Conservation (phyloP, 139 green algal genomes). For the Haematococcus sp. region DNA sequence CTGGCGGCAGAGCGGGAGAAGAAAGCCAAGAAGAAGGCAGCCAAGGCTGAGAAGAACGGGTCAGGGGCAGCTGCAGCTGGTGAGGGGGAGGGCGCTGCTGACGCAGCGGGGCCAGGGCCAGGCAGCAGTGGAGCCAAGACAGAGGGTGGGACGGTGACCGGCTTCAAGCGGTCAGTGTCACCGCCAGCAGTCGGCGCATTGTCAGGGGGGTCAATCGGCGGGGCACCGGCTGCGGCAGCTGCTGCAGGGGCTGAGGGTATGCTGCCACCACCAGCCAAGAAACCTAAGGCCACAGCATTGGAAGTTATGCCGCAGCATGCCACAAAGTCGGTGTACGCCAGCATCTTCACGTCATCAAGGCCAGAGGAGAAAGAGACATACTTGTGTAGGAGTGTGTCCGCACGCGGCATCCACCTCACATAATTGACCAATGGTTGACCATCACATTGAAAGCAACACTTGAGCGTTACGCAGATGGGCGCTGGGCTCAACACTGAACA, state of each 20-base stretch:
- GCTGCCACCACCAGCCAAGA: constrained; percentile 13
- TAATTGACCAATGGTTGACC: not conserved
- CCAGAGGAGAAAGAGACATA: constrained; percentile 43
- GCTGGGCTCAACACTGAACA: too few species aligned
- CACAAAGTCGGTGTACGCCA: constrained; percentile 34
- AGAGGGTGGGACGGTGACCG: constrained; percentile 9
- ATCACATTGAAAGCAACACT: too few species aligned
- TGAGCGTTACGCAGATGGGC: too few species aligned
- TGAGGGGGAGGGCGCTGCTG: not conserved
- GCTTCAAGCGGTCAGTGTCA: not conserved
- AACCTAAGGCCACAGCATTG: constrained; percentile 20
- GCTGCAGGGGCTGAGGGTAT: not conserved
- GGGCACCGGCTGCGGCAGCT: not conserved
- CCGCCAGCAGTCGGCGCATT: not conserved
- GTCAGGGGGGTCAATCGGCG: not conserved
- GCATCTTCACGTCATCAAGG: constrained; percentile 27
- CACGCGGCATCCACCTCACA: constrained; percentile 26
- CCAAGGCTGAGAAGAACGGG: constrained; percentile 15
- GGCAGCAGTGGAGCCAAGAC: not conserved
- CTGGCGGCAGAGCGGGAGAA: constrained; percentile 32
- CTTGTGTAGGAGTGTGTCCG: constrained; percentile 24
- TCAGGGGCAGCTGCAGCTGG: not conserved
- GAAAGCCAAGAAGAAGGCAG: constrained; percentile 29
- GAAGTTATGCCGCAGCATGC: constrained; percentile 27
- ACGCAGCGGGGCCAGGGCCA: constrained; percentile 1